phyloP scores from a whole-genome alignment of 73 alveolate genomes.

The Blepharisma japonicum region DNA sequence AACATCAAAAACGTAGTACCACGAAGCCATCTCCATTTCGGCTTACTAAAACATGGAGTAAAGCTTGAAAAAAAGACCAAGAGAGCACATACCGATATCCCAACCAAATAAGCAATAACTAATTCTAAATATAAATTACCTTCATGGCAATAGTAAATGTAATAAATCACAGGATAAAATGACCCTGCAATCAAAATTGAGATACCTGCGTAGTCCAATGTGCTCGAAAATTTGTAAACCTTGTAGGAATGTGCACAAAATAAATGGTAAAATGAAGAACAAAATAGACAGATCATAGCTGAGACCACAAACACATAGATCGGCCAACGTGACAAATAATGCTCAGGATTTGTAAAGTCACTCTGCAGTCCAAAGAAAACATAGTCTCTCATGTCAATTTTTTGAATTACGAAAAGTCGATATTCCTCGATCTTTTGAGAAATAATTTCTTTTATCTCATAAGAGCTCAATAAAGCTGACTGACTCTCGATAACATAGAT shows the following conservation, averaged over 20 bases:
- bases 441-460: background rate
- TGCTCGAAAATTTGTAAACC: slow-evolving; percentile 40
- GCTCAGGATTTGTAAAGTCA: background rate
- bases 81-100: background rate
- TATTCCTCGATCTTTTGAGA: too few relatives aligned
- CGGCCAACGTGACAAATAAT: slow-evolving; percentile 38
- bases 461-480: background rate
- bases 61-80: background rate
- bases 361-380: background rate
- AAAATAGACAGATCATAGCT: slow-evolving; percentile 66
- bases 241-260: slow-evolving; percentile 45
- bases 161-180: slow-evolving; percentile 68
- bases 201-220: slow-evolving; percentile 85
- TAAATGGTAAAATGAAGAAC: slow-evolving; percentile 61
- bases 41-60: background rate
- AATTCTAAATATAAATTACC: background rate
- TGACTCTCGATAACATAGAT: background rate
- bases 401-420: background rate
- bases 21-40: background rate
- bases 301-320: slow-evolving; percentile 59
- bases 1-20: background rate
- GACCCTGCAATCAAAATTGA: slow-evolving; percentile 77
- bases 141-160: slow-evolving; percentile 55
- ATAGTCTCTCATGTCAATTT: background rate
- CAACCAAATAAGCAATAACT: background rate